Percentiles rank a stretch among this genome's conserved stretches.
Evolutionary conservation across 495 filamentous ascomycete species (phyloP).

Genomic region (Lophiotrema nucula): DNA sequence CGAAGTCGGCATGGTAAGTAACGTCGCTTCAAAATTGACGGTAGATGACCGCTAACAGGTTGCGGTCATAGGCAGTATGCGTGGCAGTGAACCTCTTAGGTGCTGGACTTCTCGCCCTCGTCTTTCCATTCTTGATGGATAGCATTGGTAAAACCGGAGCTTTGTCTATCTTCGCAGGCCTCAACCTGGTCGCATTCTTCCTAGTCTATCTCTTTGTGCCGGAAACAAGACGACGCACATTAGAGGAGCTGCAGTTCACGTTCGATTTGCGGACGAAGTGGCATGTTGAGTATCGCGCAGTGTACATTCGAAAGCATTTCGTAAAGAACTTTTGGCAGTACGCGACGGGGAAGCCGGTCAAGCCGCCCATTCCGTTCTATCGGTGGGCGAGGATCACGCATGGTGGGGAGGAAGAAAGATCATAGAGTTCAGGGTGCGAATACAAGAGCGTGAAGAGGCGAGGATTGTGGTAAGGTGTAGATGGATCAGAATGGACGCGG

Average conservation of each 20-base stretch:
- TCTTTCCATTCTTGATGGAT: conserved; percentile 14
- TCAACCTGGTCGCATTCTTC: conserved; percentile 10
- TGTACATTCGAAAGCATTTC: conserved; percentile 9
- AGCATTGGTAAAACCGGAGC: conserved; percentile 3
- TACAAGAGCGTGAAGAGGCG: not conserved
- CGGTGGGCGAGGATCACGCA: conserved; percentile 19
- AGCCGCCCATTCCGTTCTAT: conserved; percentile 15
- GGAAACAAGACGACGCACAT: conserved; percentile 6
- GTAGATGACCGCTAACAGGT: not conserved
- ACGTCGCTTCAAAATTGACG: not conserved
- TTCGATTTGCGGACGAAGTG: conserved; percentile 11
- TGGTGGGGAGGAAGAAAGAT: not conserved
- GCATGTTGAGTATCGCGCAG: conserved; percentile 11
- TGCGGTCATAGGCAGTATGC: not conserved
- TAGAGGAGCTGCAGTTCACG: conserved; percentile 17
- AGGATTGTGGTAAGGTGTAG: not conserved
- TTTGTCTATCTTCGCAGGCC: conserved; percentile 11
- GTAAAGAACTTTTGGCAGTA: conserved; percentile 17
- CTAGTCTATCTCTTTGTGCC: conserved; percentile 16
- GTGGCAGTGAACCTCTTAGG: conserved; percentile 11
- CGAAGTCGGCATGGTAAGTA: conserved; percentile 8
- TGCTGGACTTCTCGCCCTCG: conserved; percentile 6
- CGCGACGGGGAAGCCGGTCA: conserved; percentile 2
- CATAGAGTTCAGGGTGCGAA: not conserved
- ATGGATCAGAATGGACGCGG: not conserved